Percentiles rank a stretch among this genome's conserved stretches.
Evolutionary conservation across 495 filamentous ascomycete genomes (phyloP).

Genomic region (Xylaria grammica): DNA sequence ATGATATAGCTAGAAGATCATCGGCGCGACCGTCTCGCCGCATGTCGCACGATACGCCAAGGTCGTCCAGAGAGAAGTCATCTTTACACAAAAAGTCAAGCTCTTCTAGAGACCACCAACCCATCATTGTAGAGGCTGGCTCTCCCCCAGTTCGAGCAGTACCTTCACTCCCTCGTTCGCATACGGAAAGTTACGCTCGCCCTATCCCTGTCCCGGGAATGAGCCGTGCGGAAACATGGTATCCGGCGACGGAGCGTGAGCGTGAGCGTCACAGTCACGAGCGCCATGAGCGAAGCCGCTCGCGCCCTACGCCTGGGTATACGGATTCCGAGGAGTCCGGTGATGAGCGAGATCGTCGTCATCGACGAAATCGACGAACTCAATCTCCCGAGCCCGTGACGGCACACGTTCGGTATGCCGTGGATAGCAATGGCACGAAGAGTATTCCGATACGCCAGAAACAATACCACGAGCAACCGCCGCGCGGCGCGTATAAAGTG

Average conservation of each 20-base stretch:
- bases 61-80: constrained; percentile 41
- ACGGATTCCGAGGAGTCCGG: constrained; percentile 33
- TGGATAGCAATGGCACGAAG: constrained; percentile 19
- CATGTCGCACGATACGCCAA: constrained; percentile 47
- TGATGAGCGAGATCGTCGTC: constrained; percentile 33
- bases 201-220: constrained; percentile 26
- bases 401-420: constrained; percentile 27
- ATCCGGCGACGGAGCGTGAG: constrained; percentile 23
- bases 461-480: constrained; percentile 27
- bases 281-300: constrained; percentile 34
- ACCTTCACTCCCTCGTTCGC: constrained; percentile 40
- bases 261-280: constrained; percentile 26
- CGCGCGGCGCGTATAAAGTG: constrained; percentile 25
- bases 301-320: constrained; percentile 26
- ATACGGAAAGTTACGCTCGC: constrained; percentile 37
- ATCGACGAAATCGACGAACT: constrained; percentile 30
- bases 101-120: constrained; percentile 29
- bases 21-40: constrained; percentile 43
- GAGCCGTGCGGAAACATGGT: constrained; percentile 31
- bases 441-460: constrained; percentile 27
- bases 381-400: constrained; percentile 33
- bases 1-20: constrained; percentile 36
- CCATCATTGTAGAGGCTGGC: constrained; percentile 36
- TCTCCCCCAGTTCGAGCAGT: constrained; percentile 31
- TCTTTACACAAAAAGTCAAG: constrained; percentile 36